A percentile compares a stretch with the other conserved stretches of the same genome.
These are phyloP conservation scores for Diaporthe aspalathi DNA, from an alignment of 2,329 filamentous ascomycete species.

Conservation along the genomic window DNA sequence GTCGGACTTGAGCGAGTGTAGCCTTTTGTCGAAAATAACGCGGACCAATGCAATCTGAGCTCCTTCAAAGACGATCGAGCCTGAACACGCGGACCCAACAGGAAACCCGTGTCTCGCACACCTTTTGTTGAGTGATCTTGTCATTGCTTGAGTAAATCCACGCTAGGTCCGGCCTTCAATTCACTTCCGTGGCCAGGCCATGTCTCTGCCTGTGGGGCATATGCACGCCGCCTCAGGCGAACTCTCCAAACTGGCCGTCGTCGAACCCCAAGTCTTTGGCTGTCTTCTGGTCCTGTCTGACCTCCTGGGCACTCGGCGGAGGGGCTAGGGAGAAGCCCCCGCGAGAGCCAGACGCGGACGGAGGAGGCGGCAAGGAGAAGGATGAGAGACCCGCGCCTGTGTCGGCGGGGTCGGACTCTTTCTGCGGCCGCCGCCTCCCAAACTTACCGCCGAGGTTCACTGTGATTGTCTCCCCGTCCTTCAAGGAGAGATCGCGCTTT, in stretches of 20 bases:
- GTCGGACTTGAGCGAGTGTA: background rate
- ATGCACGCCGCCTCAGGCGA: slow-evolving; percentile 58
- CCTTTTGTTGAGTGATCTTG: background rate
- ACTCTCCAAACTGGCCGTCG: slow-evolving; percentile 90
- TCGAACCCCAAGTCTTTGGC: slow-evolving; percentile 81
- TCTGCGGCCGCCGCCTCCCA: slow-evolving; percentile 55
- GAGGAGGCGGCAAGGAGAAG: slow-evolving; percentile 83
- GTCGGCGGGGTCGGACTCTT: slow-evolving; percentile 47
- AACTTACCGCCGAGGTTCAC: slow-evolving; percentile 77
- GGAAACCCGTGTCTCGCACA: background rate
- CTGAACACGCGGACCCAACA: background rate
- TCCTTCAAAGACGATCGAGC: background rate
- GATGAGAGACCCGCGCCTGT: slow-evolving; percentile 54
- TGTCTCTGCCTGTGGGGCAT: slow-evolving; percentile 19
- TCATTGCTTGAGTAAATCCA: background rate
- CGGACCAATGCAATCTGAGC: background rate
- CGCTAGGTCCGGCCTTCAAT: background rate
- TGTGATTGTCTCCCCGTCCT: slow-evolving; percentile 90
- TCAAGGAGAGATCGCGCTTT: slow-evolving; percentile 84
- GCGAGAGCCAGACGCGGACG: slow-evolving; percentile 51
- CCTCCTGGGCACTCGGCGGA: slow-evolving; percentile 71
- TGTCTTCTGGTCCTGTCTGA: slow-evolving; percentile 69
- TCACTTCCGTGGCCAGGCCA: slow-evolving; percentile 19
- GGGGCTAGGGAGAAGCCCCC: slow-evolving; percentile 68
- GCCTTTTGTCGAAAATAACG: background rate